phyloP scores from a whole-genome alignment of 495 filamentous ascomycete genomes.

The Neurospora sp. region DNA sequence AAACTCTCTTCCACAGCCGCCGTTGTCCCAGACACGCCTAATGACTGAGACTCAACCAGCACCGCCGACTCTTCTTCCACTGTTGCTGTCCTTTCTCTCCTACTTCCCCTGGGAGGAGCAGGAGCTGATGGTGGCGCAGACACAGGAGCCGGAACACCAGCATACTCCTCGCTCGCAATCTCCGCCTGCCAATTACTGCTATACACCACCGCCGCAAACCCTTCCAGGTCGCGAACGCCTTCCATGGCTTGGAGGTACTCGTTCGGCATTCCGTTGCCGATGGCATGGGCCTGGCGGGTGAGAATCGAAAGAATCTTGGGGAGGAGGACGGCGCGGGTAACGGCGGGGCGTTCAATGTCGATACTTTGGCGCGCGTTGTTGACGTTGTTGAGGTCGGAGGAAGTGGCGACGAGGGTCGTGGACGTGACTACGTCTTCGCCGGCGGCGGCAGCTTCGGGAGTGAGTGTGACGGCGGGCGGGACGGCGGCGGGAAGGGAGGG shows the following conservation, averaged over 20 bases:
- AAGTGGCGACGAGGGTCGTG: neutral
- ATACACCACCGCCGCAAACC: conserved; percentile 89
- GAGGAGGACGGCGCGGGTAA: conserved; percentile 59
- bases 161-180: conserved; percentile 36
- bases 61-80: neutral
- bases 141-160: neutral
- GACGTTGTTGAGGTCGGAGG: neutral
- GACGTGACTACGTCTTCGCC: neutral
- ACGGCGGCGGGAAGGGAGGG: conserved; percentile 33
- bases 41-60: neutral
- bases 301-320: conserved; percentile 82
- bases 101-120: neutral
- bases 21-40: conserved; percentile 4
- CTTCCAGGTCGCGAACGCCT: conserved; percentile 73
- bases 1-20: conserved; percentile 29
- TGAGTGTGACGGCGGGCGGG: neutral
- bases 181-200: conserved; percentile 79
- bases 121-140: conserved; percentile 1
- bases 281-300: conserved; percentile 77
- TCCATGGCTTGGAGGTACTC: conserved; percentile 85
- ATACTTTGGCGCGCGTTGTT: conserved; percentile 12
- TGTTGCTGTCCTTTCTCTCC: neutral
- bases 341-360: conserved; percentile 27
- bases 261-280: conserved; percentile 77
- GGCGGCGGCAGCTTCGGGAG: neutral